Evolutionary conservation across 768 basidiomycete genomes (phyloP).

Genomic region (Termitomyces sp.): DNA sequence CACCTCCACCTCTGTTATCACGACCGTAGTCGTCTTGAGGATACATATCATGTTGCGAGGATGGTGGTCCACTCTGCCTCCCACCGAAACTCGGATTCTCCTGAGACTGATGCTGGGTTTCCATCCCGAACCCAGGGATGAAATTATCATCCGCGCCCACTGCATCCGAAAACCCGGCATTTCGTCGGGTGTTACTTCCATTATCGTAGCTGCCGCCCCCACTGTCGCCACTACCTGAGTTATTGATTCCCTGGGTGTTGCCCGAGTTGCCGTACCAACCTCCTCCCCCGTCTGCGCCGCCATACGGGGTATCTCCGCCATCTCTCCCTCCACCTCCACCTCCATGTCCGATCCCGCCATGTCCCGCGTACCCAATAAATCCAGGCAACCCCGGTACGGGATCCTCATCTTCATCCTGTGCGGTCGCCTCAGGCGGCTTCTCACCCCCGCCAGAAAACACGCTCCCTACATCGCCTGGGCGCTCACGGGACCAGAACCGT

Average conservation of each 20-base stretch:
- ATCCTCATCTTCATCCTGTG: constrained; percentile 72
- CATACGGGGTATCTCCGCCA: constrained; percentile 17
- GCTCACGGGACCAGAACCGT: constrained; percentile 95
- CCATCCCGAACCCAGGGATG: constrained; percentile 58
- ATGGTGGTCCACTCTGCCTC: constrained; percentile 22
- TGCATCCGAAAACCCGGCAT: constrained; percentile 17
- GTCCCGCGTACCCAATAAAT: constrained; percentile 25
- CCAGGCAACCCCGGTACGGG: constrained; percentile 70
- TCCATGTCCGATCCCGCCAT: constrained; percentile 1
- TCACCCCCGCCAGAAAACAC: constrained; percentile 80
- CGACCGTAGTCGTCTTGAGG: constrained; percentile 33
- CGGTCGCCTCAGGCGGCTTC: constrained; percentile 70
- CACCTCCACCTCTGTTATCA: constrained; percentile 26
- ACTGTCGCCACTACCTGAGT: constrained; percentile 24
- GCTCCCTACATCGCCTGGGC: constrained; percentile 75
- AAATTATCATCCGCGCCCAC: constrained; percentile 44
- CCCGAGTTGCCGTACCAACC: constrained; percentile 12
- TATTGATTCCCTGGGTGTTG: constrained; percentile 20
- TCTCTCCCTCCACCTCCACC: constrained; percentile 1
- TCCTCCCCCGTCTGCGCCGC: constrained; percentile 30
- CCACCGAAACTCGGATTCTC: constrained; percentile 11
- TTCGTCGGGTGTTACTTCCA: constrained; percentile 9
- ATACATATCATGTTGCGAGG: constrained; percentile 55
- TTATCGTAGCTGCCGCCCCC: constrained; percentile 12
- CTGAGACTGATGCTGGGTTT: background rate